phyloP scores from a whole-genome alignment of 2,329 filamentous ascomycete genomes.

The Colletotrichum lindemuthianum region DNA sequence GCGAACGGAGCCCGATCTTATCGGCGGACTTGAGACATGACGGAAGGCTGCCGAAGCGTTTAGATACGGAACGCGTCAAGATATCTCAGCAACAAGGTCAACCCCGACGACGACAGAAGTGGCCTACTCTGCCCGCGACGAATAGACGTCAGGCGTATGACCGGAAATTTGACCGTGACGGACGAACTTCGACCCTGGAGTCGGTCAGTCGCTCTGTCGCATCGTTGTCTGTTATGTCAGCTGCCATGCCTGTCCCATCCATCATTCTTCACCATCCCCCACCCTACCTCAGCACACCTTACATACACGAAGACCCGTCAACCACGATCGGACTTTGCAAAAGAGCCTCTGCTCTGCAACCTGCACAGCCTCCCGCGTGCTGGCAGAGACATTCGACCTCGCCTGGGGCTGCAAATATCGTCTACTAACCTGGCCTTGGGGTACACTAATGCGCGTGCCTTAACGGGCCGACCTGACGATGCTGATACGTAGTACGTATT shows the following conservation, averaged over 20 bases:
- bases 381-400: constrained; percentile 21
- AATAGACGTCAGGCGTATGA: constrained; percentile 20
- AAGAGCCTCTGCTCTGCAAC: constrained; percentile 6
- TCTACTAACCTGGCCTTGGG: constrained; percentile 2
- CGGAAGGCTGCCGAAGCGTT: constrained; percentile 11
- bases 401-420: constrained; percentile 21
- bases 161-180: constrained; percentile 12
- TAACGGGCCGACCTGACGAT: constrained; percentile 19
- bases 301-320: constrained; percentile 16
- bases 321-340: not conserved
- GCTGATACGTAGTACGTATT: constrained; percentile 32
- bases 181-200: constrained; percentile 4
- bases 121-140: not conserved
- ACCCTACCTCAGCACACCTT: not conserved
- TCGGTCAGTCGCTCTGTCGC: constrained; percentile 15
- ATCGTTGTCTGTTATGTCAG: constrained; percentile 4
- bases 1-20: not conserved
- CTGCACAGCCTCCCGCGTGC: constrained; percentile 27
- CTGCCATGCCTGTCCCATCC: constrained; percentile 1
- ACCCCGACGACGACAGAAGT: constrained; percentile 3
- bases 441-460: constrained; percentile 9
- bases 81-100: not conserved
- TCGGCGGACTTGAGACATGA: constrained; percentile 9
- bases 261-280: not conserved
- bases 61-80: not conserved